A percentile compares a stretch with the other conserved stretches of the same genome.
Evolutionary conservation across 495 filamentous ascomycete species (phyloP).

Genomic region (Aspergillus nanangensis): DNA sequence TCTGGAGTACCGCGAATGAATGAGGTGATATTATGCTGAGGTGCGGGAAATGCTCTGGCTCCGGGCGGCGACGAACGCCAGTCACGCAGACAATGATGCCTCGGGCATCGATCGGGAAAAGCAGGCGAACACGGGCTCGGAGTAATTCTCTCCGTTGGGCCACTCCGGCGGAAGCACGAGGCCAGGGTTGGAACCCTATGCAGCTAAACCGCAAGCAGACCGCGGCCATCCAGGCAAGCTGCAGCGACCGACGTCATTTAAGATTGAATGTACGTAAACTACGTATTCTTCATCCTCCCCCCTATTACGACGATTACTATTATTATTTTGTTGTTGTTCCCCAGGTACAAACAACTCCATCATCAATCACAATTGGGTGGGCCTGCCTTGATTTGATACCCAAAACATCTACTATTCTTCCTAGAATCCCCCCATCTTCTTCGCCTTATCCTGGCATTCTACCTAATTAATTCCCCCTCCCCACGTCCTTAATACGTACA

Average conservation of each 20-base stretch:
- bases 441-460: slow-evolving; percentile 2
- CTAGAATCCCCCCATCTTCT: slow-evolving; percentile 4
- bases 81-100: slow-evolving; percentile 24
- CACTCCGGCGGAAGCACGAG: slow-evolving; percentile 2
- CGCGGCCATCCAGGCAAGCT: slow-evolving; percentile 5
- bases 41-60: slow-evolving; percentile 27
- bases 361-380: slow-evolving; percentile 16
- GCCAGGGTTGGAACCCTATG: slow-evolving; percentile 21
- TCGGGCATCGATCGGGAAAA: slow-evolving; percentile 19
- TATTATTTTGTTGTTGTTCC: no score
- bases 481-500: not conserved
- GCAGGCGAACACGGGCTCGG: slow-evolving; percentile 6
- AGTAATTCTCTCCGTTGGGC: not conserved
- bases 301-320: slow-evolving; percentile 7
- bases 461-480: not conserved
- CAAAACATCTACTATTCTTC: slow-evolving; percentile 20
- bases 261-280: slow-evolving; percentile 13
- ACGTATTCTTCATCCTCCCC: not conserved
- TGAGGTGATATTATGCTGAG: slow-evolving; percentile 39
- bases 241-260: slow-evolving; percentile 31
- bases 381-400: slow-evolving; percentile 21
- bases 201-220: slow-evolving; percentile 7
- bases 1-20: slow-evolving; percentile 33
- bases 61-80: slow-evolving; percentile 28
- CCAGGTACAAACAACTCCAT: slow-evolving; percentile 2